phyloP scores from a whole-genome alignment of 495 filamentous ascomycete genomes.

The Bacidia gigantensis region DNA sequence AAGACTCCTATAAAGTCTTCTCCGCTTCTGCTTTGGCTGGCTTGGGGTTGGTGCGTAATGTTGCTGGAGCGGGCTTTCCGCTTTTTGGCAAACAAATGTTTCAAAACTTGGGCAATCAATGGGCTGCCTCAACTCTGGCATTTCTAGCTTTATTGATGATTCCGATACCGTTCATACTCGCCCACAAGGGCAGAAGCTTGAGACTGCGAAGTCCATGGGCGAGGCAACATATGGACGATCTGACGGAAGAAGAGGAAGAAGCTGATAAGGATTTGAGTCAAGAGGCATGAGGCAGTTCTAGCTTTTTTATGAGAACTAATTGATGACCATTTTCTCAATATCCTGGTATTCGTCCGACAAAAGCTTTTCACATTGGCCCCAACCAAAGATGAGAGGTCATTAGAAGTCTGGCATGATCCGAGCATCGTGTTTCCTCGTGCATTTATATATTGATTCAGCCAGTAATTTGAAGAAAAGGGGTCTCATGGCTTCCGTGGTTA shows the following conservation, averaged over 20 bases:
- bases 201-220: conserved; percentile 31
- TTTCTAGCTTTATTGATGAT: conserved; percentile 39
- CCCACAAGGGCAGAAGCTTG: conserved; percentile 25
- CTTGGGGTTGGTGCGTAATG: conserved; percentile 29
- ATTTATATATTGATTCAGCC: too few species aligned
- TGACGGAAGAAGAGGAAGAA: conserved; percentile 12
- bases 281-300: background rate
- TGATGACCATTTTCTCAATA: too few species aligned
- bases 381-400: too few species aligned
- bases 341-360: too few species aligned
- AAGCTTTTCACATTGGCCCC: too few species aligned
- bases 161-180: conserved; percentile 33
- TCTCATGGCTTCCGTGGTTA: too few species aligned
- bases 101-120: conserved; percentile 48
- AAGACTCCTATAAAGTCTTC: conserved; percentile 21
- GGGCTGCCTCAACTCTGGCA: conserved; percentile 45
- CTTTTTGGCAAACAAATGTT: conserved; percentile 43
- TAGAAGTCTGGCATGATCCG: too few species aligned
- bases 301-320: background rate
- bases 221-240: conserved; percentile 28
- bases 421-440: too few species aligned
- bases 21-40: conserved; percentile 31
- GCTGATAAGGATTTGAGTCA: background rate
- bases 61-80: conserved; percentile 33
- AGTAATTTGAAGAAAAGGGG: too few species aligned